Percentiles rank a stretch among this genome's conserved stretches.
Evolutionary conservation across 1,284 basidiomycete genomes (phyloP).

Genomic region (Sparassis latifolia): DNA sequence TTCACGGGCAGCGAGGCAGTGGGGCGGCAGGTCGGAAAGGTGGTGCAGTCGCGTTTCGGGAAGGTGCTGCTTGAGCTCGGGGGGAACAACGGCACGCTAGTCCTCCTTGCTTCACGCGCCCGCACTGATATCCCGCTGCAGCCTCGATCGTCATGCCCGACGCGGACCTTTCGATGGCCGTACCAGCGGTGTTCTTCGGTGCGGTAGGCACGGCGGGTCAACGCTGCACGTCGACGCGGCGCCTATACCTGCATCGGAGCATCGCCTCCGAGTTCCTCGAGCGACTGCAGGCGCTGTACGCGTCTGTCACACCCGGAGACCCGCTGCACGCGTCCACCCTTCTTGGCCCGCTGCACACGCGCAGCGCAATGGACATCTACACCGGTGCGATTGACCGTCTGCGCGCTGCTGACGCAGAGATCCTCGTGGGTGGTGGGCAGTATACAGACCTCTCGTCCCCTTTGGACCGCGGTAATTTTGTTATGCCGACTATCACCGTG

Average conservation of each 20-base stretch:
- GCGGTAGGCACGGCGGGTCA: constrained; percentile 94
- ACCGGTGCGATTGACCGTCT: constrained; percentile 59
- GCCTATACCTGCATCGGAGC: constrained; percentile 81
- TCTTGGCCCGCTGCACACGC: constrained; percentile 83
- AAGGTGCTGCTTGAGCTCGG: constrained; percentile 88
- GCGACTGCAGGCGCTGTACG: constrained; percentile 69
- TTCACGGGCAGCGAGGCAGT: constrained; percentile 93
- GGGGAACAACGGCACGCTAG: constrained; percentile 82
- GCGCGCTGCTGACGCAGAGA: constrained; percentile 62
- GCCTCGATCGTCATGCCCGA: constrained; percentile 91
- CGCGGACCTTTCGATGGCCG: constrained; percentile 84
- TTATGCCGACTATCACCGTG: constrained; percentile 81
- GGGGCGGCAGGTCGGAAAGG: constrained; percentile 77
- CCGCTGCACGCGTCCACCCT: constrained; percentile 72
- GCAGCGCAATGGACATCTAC: constrained; percentile 62
- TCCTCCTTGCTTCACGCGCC: background rate
- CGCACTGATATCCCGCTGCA: constrained; percentile 21
- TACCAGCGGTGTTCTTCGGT: constrained; percentile 88
- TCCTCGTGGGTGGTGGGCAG: constrained; percentile 64
- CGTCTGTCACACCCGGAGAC: constrained; percentile 68
- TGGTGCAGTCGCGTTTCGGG: constrained; percentile 77
- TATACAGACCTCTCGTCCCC: constrained; percentile 36
- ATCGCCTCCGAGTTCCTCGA: constrained; percentile 75
- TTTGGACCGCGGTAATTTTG: constrained; percentile 74
- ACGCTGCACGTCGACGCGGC: constrained; percentile 89